Base-by-base conservation (phyloP, 164 flowering plant species). In the Umbilicus rupestris region DNA sequence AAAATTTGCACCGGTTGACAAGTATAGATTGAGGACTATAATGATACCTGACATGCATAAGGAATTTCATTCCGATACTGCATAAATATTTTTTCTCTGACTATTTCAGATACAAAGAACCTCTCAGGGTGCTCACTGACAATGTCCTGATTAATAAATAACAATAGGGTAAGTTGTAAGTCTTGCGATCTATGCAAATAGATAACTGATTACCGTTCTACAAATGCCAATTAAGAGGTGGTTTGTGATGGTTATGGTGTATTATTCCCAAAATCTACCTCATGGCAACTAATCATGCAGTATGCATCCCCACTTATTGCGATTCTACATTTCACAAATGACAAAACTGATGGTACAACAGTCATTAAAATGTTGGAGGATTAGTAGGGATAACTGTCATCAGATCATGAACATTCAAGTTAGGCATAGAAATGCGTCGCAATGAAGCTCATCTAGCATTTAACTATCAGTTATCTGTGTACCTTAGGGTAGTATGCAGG, bases 91-190 rank as follows among this genome's bases (percentile, higher is more conserved):
- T 95, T 95, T 75, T 95, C 99, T 77, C 99, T 81, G 24, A 95
- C 86, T 74, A 95, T 95, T 84, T 95, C 99, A 47, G 80, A 83
- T 19, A 92, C 81, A 76, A 95, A 95, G 75, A 95, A 95, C 78
- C 97, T 85, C 72, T 95, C 99, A n/a, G 99, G 99, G 69, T 92
- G 97, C 81, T 89, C 97, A 76, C 99, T 95, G 5, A 85, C 85
- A 66, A 92, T 89, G 74, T 92, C 96, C 99, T 95, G 81, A 78
- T 73, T 73, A 22, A 37, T 37, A 33, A 45, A 73, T n/a, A 24
- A 29, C 16, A 22, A 33, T 67, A 70, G 4, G 28, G 66, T 39
- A 19, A 67, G 35, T 37, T 20, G 8, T 22, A 46, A 50, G 20
- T 42, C 45, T 22, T 9, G 68, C 26, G 29, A n/a, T 10, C 28